Base-by-base conservation (phyloP, 2,329 filamentous ascomycete genomes). In the Ophiostoma pallidulum region DNA sequence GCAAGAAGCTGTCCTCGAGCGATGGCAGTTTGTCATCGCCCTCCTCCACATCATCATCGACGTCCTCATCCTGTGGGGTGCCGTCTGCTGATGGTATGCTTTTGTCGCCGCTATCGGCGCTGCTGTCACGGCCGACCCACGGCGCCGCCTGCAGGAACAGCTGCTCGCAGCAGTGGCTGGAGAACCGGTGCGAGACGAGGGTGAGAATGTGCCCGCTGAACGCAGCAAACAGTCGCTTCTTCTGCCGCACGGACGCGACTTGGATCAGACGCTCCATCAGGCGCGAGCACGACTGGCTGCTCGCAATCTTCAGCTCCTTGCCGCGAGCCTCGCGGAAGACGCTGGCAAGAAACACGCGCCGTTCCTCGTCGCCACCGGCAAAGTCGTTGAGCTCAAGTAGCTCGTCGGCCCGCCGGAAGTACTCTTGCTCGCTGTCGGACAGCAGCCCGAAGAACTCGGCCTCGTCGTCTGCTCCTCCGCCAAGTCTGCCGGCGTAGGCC, bases 161-260 rank as follows among this genome's bases (percentile, higher is more conserved):
- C 22, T 87, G 87, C 68, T 98, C 92, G 63, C 90, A 96, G 67
- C 91, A 97, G 69, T 98, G 92, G 51, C 90, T 94, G 5, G 92
- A 92, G 60, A 98, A 98, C 16, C 92, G 84, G 67, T 98, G 92
- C 62, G 94, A 90, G 44, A 96, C 82, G 24, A 98, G 76, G 58
- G 90, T 84, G 50, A 91, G 71, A 65, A 97, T 94, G 65, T 97
- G 86, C 29, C 84, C 82, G 18, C 74, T 81, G 63, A 97, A 96
- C 38, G 85, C 87, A 54, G 79, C 77, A 62, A 97, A 97, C 18
- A 98, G 68, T 41, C 75, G 75, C 72, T 94, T 95, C 64, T 95
- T 82, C 67, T 97, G 92, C 16, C 71, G 69, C 28, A 83, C 74
- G 29, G 78, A 84, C 24, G 88, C 91, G 53, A 94, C 70, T 46